Percentiles rank a stretch among this genome's conserved stretches.
Conservation (phyloP, 129 eudicot species). For the Apium graveolens region DNA sequence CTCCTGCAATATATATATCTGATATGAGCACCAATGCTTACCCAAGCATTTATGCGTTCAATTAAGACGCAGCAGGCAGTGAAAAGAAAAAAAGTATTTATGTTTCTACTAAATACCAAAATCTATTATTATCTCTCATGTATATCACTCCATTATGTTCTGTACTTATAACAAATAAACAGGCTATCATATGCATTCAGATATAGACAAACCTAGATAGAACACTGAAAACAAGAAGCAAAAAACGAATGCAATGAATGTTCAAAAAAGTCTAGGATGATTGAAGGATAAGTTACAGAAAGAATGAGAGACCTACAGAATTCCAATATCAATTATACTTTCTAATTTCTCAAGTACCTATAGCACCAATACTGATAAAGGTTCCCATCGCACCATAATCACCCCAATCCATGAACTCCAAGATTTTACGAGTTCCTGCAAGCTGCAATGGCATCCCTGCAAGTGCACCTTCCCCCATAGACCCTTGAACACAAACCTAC, state of each 20-base stretch:
- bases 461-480: constrained; percentile 96
- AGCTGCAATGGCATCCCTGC: constrained; percentile 99
- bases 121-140: neutral
- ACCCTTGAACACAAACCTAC: constrained; percentile 97
- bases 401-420: constrained; percentile 99
- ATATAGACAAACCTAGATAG: neutral
- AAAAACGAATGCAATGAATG: neutral
- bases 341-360: constrained; percentile 41
- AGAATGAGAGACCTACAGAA: neutral
- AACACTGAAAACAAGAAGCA: neutral
- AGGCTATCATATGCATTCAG: neutral
- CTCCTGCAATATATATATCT: constrained; percentile 47
- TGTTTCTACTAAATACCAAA: neutral
- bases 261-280: neutral
- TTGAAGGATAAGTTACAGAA: neutral
- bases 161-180: neutral
- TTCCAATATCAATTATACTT: neutral
- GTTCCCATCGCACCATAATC: constrained; percentile 81
- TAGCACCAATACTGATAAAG: constrained; percentile 76
- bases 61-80: neutral
- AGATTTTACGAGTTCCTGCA: constrained; percentile 85
- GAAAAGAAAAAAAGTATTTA: neutral
- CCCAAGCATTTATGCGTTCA: neutral
- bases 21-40: neutral
- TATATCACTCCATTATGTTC: neutral